Conservation (phyloP, 2,329 filamentous ascomycete species). For the Meredithiella fracta region DNA sequence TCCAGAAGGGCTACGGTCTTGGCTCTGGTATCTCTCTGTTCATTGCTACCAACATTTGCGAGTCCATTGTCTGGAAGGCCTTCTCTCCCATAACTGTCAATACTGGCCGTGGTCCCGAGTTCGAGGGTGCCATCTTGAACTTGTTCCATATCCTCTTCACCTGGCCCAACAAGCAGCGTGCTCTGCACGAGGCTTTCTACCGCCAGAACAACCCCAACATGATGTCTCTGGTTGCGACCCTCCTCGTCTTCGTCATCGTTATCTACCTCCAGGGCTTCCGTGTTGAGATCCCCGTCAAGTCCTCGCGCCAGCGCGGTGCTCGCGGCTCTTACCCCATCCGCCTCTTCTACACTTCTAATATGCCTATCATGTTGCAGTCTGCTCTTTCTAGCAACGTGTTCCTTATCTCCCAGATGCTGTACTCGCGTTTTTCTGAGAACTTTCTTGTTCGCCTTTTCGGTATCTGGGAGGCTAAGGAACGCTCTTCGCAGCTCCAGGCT, state of each 20-base stretch:
- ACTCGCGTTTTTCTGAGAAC: constrained; percentile 98
- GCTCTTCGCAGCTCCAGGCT: constrained; percentile 87
- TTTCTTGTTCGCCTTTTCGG: constrained; percentile 92
- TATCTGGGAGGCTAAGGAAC: constrained; percentile 96
- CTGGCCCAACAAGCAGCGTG: constrained; percentile 98
- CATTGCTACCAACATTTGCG: constrained; percentile 99
- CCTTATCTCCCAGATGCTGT: constrained; percentile 97
- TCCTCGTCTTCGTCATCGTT: constrained; percentile 86
- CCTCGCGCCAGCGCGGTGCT: constrained; percentile 93
- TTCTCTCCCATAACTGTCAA: constrained; percentile 99
- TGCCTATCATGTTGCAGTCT: constrained; percentile 99
- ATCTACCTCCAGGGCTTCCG: constrained; percentile 99
- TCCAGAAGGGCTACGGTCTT: constrained; percentile 98
- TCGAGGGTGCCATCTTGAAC: constrained; percentile 94
- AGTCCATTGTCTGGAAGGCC: constrained; percentile 99
- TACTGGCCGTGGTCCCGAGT: constrained; percentile 96
- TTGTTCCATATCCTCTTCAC: constrained; percentile 96
- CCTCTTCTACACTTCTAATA: constrained; percentile 99
- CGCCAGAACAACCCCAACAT: constrained; percentile 98
- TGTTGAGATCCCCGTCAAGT: constrained; percentile 99
- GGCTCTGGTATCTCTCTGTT: constrained; percentile 98
- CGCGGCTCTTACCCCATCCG: constrained; percentile 96
- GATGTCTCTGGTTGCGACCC: constrained; percentile 92
- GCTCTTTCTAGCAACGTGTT: constrained; percentile 98
- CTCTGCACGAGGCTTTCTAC: constrained; percentile 97